Conservation (phyloP, 2,329 filamentous ascomycete species). For the Botryotinia calthae region DNA sequence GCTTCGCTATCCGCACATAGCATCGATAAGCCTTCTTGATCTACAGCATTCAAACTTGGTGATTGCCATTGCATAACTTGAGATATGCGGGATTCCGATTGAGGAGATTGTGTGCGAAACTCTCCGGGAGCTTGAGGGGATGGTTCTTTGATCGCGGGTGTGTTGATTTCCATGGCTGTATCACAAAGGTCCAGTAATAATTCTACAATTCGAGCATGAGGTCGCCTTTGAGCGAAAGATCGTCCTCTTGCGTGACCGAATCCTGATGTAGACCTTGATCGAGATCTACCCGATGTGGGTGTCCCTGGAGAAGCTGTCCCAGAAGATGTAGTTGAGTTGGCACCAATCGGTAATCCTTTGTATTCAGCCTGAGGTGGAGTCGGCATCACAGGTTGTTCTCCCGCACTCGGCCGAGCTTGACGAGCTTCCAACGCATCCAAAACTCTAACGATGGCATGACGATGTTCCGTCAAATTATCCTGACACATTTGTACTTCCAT, state of each 20-base stretch:
- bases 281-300: constrained; percentile 63
- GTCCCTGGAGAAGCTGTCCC: constrained; percentile 69
- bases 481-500: constrained; percentile 98
- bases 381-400: constrained; percentile 48
- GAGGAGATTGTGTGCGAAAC: constrained; percentile 88
- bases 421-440: constrained; percentile 86
- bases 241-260: constrained; percentile 77
- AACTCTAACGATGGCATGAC: constrained; percentile 91
- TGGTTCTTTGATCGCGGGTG: constrained; percentile 85
- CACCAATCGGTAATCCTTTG: constrained; percentile 82
- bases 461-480: constrained; percentile 86
- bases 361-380: constrained; percentile 69
- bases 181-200: constrained; percentile 92
- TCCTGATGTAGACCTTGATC: constrained; percentile 64
- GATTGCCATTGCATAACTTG: constrained; percentile 97
- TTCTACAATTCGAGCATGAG: constrained; percentile 90
- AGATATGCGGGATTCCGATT: constrained; percentile 90
- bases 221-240: constrained; percentile 87
- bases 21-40: constrained; percentile 85
- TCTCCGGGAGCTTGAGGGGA: constrained; percentile 67
- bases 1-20: constrained; percentile 89
- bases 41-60: constrained; percentile 82
- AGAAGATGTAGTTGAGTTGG: constrained; percentile 61
- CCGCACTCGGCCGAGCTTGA: constrained; percentile 60
- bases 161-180: constrained; percentile 91